These are phyloP conservation scores for Cymodocea nodosa DNA, from an alignment of 116 monocot species.

Conservation along the genomic window DNA sequence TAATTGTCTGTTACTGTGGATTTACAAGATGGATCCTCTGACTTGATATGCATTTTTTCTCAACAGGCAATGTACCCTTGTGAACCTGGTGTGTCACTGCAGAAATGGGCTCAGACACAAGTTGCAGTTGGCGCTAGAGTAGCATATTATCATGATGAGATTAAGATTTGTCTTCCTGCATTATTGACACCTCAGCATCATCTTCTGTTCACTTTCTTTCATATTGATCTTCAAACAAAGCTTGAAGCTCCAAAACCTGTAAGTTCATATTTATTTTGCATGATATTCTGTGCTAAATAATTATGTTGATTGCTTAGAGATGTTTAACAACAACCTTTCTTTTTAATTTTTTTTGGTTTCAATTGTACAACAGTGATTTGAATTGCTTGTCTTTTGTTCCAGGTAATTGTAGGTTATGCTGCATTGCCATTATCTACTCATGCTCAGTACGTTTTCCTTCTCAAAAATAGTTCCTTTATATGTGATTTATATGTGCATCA, in stretches of 20 bases:
- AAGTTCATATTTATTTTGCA: conserved; percentile 3
- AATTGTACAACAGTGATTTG: background rate
- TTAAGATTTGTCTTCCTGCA: conserved; percentile 80
- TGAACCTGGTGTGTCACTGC: conserved; percentile 42
- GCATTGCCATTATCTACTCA: conserved; percentile 76
- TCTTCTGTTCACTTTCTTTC: conserved; percentile 87
- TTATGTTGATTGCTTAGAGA: background rate
- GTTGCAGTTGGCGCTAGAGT: conserved; percentile 77
- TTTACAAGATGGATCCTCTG: background rate
- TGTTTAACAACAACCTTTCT: too few relatives aligned
- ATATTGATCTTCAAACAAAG: conserved; percentile 93
- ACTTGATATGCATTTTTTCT: conserved; percentile 4
- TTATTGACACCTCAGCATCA: conserved; percentile 90
- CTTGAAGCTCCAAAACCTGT: conserved; percentile 98
- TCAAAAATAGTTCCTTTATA: background rate
- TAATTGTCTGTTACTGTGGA: background rate
- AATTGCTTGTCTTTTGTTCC: conserved; percentile 15
- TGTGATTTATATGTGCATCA: too few relatives aligned
- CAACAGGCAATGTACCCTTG: conserved; percentile 60
- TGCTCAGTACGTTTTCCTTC: conserved; percentile 56
- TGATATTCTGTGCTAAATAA: background rate
- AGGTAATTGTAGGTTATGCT: conserved; percentile 94
- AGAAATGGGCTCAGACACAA: conserved; percentile 90
- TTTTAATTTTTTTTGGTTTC: background rate
- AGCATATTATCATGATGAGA: conserved; percentile 92